A percentile compares a stretch with the other conserved stretches of the same genome.
Evolutionary conservation across 768 basidiomycete species (phyloP).

Genomic region (Collybia sp.): DNA sequence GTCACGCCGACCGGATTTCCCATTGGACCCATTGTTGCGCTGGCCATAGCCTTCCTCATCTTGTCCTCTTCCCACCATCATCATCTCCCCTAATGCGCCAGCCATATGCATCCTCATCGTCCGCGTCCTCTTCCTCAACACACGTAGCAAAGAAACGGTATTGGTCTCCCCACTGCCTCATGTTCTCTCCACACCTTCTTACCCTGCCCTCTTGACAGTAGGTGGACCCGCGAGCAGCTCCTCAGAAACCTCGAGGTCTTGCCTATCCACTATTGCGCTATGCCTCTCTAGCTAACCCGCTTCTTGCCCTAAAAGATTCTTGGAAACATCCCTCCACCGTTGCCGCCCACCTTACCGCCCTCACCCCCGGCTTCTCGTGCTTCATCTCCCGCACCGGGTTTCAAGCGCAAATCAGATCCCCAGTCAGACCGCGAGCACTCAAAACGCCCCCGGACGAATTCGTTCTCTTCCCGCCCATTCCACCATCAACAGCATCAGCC

Average conservation of each 20-base stretch:
- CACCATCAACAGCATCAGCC: conserved; percentile 16
- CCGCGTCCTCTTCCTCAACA: conserved; percentile 17
- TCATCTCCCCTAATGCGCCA: conserved; percentile 18
- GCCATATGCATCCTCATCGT: conserved; percentile 11
- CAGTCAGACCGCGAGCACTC: conserved; percentile 32
- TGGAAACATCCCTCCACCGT: conserved; percentile 32
- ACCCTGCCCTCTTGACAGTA: conserved; percentile 26
- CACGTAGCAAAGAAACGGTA: conserved; percentile 26
- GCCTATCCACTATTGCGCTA: conserved; percentile 3
- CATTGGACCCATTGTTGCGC: conserved; percentile 35
- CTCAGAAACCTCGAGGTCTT: conserved; percentile 42
- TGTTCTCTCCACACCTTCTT: conserved; percentile 7
- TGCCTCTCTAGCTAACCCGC: conserved; percentile 9
- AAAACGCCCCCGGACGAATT: conserved; percentile 41
- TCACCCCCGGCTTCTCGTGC: conserved; percentile 49
- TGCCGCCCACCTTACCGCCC: conserved; percentile 44
- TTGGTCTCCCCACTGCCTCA: conserved; percentile 9
- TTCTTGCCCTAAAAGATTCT: conserved; percentile 26
- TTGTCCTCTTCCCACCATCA: conserved; percentile 45
- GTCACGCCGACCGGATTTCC: conserved; percentile 12
- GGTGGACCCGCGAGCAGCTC: conserved; percentile 46
- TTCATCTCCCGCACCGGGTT: conserved; percentile 37
- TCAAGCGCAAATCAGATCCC: conserved; percentile 45
- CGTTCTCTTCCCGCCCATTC: conserved; percentile 20
- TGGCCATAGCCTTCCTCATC: conserved; percentile 23